Evolutionary conservation across 495 filamentous ascomycete genomes (phyloP).

Genomic region (Penicillium subrubescens): DNA sequence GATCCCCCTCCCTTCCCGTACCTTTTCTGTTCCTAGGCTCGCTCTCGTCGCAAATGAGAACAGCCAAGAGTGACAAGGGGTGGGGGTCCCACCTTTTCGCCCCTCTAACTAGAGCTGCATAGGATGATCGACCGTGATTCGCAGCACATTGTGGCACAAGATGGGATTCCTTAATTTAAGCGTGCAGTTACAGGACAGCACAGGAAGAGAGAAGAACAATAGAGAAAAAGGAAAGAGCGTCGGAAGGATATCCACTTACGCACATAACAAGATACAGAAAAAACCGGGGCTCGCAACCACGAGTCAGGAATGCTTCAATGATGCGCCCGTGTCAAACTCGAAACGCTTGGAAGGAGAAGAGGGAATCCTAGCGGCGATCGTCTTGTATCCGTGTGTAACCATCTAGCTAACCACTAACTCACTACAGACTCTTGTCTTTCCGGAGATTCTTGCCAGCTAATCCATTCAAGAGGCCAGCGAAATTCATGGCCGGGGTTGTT

Average conservation of each 20-base stretch:
- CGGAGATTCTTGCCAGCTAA: neutral
- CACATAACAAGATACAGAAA: neutral
- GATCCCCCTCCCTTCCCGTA: constrained; percentile 9
- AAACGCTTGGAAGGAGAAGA: constrained; percentile 4
- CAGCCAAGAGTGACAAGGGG: neutral
- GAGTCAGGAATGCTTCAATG: neutral
- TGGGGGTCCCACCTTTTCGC: constrained; percentile 2
- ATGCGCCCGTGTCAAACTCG: neutral
- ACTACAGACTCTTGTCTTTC: neutral
- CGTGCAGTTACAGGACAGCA: constrained; percentile 9
- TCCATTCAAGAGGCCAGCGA: neutral
- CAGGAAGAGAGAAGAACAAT: neutral
- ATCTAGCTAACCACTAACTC: neutral
- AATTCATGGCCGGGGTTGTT: neutral
- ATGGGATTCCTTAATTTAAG: constrained; percentile 29
- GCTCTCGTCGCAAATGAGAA: neutral
- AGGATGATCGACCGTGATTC: constrained; percentile 19
- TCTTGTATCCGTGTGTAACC: constrained; percentile 13
- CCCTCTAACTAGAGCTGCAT: neutral
- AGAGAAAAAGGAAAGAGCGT: neutral
- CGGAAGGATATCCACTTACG: neutral
- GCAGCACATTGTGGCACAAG: constrained; percentile 22
- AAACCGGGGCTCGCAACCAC: neutral
- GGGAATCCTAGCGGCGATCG: constrained; percentile 47
- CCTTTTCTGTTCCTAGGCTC: constrained; percentile 7